These are phyloP conservation scores for Vitis cinerea DNA, from an alignment of 164 flowering plant genomes.

Conservation along the genomic window DNA sequence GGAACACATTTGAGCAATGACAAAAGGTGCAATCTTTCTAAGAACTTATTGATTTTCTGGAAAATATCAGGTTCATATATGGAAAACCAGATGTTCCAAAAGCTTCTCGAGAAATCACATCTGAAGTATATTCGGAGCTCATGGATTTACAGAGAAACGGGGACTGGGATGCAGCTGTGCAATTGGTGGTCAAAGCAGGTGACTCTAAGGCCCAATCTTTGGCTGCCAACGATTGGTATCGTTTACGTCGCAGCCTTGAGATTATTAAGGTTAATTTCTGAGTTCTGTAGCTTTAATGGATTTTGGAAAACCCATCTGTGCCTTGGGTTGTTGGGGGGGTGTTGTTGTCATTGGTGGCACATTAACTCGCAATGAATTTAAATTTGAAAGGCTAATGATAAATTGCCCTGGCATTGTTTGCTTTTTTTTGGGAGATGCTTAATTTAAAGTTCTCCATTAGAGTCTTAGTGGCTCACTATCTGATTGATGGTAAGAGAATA, in stretches of 20 bases:
- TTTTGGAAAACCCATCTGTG: neutral
- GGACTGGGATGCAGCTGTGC: constrained; percentile 91
- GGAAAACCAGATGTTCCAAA: constrained; percentile 98
- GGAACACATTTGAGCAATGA: too few relatives aligned
- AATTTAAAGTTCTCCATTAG: too few relatives aligned
- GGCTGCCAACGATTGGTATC: constrained; percentile 87
- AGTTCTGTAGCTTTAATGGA: neutral
- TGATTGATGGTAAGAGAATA: neutral
- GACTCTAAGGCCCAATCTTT: constrained; percentile 59
- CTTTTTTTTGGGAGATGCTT: neutral
- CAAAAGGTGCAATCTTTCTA: too few relatives aligned
- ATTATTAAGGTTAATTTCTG: constrained; percentile 64
- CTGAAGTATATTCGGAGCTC: constrained; percentile 66
- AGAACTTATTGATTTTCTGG: neutral
- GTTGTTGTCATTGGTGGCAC: too few relatives aligned
- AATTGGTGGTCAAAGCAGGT: constrained; percentile 79
- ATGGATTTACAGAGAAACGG: constrained; percentile 47
- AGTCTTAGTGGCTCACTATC: too few relatives aligned
- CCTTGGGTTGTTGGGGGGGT: too few relatives aligned
- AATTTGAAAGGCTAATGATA: too few relatives aligned
- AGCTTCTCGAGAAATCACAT: constrained; percentile 69
- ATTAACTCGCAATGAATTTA: too few relatives aligned
- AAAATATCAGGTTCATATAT: constrained; percentile 71
- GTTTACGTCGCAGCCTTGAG: constrained; percentile 87
- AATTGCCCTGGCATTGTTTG: neutral